Evolutionary conservation across 2,329 filamentous ascomycete genomes (phyloP).

Genomic region (Gremmenia infestans): DNA sequence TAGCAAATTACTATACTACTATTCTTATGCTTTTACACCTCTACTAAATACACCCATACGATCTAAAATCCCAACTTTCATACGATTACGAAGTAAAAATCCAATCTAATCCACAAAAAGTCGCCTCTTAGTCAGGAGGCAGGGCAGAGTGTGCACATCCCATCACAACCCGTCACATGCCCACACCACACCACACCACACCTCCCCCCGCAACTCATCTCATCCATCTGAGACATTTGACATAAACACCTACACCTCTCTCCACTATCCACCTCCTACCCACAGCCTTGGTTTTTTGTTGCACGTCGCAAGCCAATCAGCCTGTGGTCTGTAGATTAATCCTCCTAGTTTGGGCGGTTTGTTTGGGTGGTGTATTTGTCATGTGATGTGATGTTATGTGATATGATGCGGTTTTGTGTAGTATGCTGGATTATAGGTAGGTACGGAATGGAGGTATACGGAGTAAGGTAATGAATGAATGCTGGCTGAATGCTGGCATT

Average conservation of each 20-base stretch:
- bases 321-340: neutral
- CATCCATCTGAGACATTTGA: neutral
- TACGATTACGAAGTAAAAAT: no score
- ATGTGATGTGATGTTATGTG: neutral
- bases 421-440: no score
- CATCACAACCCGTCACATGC: neutral
- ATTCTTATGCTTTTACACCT: no score
- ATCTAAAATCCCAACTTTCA: no score
- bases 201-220: neutral
- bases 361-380: neutral
- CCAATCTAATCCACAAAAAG: no score
- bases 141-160: neutral
- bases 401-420: no score
- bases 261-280: neutral
- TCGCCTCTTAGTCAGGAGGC: neutral
- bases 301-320: neutral
- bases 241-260: neutral
- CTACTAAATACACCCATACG: no score
- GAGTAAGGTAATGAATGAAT: no score
- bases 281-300: neutral
- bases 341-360: neutral
- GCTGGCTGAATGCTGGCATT: no score
- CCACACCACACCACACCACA: neutral
- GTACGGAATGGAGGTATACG: no score
- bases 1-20: no score